These are phyloP conservation scores for Forsythia viridissima DNA, from an alignment of 257 asterid genomes.

Conservation along the genomic window DNA sequence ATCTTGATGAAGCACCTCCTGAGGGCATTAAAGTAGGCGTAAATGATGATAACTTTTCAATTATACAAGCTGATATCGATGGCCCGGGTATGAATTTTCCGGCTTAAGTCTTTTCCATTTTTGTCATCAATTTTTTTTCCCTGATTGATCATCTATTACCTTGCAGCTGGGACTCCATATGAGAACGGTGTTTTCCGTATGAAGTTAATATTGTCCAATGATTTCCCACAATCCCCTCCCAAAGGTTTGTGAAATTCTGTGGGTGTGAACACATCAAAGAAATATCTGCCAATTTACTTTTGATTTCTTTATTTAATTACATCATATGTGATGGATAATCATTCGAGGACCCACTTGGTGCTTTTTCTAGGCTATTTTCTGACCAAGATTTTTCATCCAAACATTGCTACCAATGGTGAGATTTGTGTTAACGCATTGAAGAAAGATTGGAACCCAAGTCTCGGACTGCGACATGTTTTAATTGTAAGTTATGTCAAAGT, in stretches of 20 bases:
- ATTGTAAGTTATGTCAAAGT: constrained; percentile 47
- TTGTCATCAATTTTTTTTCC: constrained; percentile 1
- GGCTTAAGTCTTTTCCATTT: constrained; percentile 7
- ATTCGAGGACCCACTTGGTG: not conserved
- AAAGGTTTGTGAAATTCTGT: constrained; percentile 54
- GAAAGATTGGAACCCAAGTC: constrained; percentile 90
- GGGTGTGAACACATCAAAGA: not conserved
- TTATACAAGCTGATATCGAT: constrained; percentile 86
- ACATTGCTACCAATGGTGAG: constrained; percentile 81
- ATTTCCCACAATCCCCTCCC: constrained; percentile 93
- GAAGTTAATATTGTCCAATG: constrained; percentile 86
- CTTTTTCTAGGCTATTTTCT: constrained; percentile 70
- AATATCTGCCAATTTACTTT: not conserved
- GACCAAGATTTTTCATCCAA: constrained; percentile 96
- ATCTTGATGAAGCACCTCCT: constrained; percentile 92
- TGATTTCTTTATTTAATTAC: not conserved
- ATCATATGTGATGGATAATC: not conserved
- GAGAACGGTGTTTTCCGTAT: constrained; percentile 89
- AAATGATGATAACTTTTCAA: constrained; percentile 86
- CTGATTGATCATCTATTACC: constrained; percentile 25
- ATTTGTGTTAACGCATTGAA: constrained; percentile 97
- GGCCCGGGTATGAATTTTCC: constrained; percentile 71
- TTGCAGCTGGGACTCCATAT: constrained; percentile 97
- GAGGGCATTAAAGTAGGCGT: constrained; percentile 97
- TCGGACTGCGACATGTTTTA: constrained; percentile 87